phyloP scores from a whole-genome alignment of 2,329 filamentous ascomycete genomes.

The Akanthomyces dipterigenus region DNA sequence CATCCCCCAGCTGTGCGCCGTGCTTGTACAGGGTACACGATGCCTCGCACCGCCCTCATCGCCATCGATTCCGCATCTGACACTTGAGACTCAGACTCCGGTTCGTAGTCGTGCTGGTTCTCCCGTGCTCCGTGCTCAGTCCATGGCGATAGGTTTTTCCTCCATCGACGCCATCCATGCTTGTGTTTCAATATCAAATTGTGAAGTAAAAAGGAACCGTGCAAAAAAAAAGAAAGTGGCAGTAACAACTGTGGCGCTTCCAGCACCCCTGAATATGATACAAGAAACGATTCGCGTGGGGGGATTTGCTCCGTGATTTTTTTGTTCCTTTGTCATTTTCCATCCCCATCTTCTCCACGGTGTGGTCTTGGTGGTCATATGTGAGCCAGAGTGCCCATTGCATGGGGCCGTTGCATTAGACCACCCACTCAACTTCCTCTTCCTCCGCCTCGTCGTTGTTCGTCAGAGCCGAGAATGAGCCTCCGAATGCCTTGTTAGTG shows the following conservation, averaged over 20 bases:
- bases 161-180: slow-evolving; percentile 7
- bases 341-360: neutral
- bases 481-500: slow-evolving; percentile 28
- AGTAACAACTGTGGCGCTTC: neutral
- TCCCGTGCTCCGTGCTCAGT: neutral
- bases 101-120: neutral
- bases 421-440: slow-evolving; percentile 46
- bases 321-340: neutral
- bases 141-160: neutral
- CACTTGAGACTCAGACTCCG: neutral
- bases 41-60: neutral
- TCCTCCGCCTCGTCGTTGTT: slow-evolving; percentile 36
- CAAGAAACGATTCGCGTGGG: slow-evolving; percentile 5
- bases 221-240: neutral
- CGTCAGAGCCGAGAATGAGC: slow-evolving; percentile 43
- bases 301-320: neutral
- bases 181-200: slow-evolving; percentile 1
- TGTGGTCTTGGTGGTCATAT: neutral
- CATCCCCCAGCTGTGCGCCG: neutral
- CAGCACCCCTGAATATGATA: slow-evolving; percentile 7
- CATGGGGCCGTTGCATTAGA: slow-evolving; percentile 27
- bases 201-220: neutral
- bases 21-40: neutral
- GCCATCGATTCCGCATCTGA: neutral
- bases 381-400: neutral